A percentile compares a stretch with the other conserved stretches of the same genome.
phyloP scores from a whole-genome alignment of 768 basidiomycete species.

The Mycena venus region DNA sequence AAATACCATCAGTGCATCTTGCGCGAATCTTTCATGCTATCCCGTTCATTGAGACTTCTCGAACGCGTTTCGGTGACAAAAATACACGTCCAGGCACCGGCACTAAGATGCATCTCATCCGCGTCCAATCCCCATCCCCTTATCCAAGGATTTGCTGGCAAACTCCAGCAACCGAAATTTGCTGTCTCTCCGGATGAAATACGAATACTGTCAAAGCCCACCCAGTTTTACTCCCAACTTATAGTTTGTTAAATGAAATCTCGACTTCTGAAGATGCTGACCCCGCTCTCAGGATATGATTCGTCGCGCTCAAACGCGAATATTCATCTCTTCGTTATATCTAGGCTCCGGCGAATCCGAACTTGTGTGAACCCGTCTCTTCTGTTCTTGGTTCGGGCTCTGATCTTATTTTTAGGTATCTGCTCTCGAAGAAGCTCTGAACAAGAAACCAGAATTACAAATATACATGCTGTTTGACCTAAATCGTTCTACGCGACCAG shows the following conservation, averaged over 20 bases:
- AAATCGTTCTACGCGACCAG: slow-evolving; percentile 82
- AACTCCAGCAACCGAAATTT: slow-evolving; percentile 63
- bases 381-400: neutral
- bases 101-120: neutral
- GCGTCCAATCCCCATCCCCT: slow-evolving; percentile 39
- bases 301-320: slow-evolving; percentile 77
- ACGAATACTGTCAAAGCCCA: slow-evolving; percentile 67
- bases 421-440: slow-evolving; percentile 72
- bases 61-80: neutral
- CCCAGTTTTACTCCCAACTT: slow-evolving; percentile 67
- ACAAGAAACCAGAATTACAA: slow-evolving; percentile 69
- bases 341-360: slow-evolving; percentile 84
- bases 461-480: slow-evolving; percentile 85
- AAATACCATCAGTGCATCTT: neutral
- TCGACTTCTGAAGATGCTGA: neutral
- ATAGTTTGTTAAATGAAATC: slow-evolving; percentile 56
- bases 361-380: slow-evolving; percentile 68
- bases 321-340: slow-evolving; percentile 93
- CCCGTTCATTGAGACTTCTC: slow-evolving; percentile 1
- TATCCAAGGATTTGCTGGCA: slow-evolving; percentile 45
- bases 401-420: slow-evolving; percentile 68
- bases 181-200: slow-evolving; percentile 60
- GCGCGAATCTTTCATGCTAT: slow-evolving; percentile 16
- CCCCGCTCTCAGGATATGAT: slow-evolving; percentile 75
- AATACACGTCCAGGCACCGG: neutral